Evolutionary conservation across 495 filamentous ascomycete genomes (phyloP).

Genomic region (Penicillium psychrofluorescens): DNA sequence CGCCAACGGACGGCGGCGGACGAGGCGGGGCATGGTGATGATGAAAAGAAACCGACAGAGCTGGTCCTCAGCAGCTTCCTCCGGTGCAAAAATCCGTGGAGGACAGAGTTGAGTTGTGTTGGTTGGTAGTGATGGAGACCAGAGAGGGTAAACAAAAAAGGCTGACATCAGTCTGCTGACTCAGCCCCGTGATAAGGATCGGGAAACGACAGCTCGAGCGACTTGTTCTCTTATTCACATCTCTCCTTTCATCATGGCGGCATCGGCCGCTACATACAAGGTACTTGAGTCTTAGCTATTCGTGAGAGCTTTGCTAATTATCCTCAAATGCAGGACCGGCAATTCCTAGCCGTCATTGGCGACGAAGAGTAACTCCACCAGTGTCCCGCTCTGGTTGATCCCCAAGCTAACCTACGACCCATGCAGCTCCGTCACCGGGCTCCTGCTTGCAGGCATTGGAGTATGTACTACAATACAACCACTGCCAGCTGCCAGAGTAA

Average conservation of each 20-base stretch:
- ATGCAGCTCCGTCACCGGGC: slow-evolving; percentile 86
- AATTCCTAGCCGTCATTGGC: slow-evolving; percentile 95
- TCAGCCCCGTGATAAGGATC: no score
- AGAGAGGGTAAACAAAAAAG: not conserved
- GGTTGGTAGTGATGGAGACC: not conserved
- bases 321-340: slow-evolving; percentile 56
- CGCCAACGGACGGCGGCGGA: slow-evolving; percentile 67
- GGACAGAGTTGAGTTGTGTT: no score
- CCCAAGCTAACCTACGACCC: slow-evolving; percentile 13
- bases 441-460: slow-evolving; percentile 90
- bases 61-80: slow-evolving; percentile 19
- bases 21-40: slow-evolving; percentile 60
- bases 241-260: slow-evolving; percentile 25
- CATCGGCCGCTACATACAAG: slow-evolving; percentile 31
- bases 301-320: slow-evolving; percentile 16
- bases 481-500: not conserved
- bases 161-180: not conserved
- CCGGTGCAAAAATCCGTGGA: not conserved
- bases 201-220: no score
- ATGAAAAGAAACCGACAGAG: slow-evolving; percentile 5
- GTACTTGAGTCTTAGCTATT: slow-evolving; percentile 15
- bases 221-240: not conserved
- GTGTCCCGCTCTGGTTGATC: no score
- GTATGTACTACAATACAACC: slow-evolving; percentile 44
- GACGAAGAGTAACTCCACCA: slow-evolving; percentile 66